phyloP scores from a whole-genome alignment of 257 asterid species.

The Solanum chmielewskii region DNA sequence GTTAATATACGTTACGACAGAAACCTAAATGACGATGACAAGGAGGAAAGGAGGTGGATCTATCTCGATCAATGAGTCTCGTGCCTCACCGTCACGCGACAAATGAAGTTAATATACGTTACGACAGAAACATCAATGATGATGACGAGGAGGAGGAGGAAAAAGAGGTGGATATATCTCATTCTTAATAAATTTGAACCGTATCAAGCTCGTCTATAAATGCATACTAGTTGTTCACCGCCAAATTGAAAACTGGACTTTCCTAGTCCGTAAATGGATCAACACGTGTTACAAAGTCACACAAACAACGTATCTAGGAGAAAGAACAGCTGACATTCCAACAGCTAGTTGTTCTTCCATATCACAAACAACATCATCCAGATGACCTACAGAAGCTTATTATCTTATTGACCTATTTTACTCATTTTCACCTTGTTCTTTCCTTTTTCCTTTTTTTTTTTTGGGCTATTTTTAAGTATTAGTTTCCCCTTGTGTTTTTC shows the following conservation, averaged over 20 bases:
- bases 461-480: not conserved
- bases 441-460: not conserved
- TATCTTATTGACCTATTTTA: not conserved
- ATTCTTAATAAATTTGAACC: not conserved
- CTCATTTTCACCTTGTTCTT: not conserved
- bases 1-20: not conserved
- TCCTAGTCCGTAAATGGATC: not conserved
- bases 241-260: not conserved
- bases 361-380: not conserved
- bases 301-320: not conserved
- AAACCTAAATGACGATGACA: not conserved
- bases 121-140: not conserved
- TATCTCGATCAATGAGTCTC: not conserved
- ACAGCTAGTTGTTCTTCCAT: not conserved
- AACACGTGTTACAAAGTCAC: not conserved
- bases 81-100: not conserved
- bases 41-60: not conserved
- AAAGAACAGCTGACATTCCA: not conserved
- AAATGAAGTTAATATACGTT: not conserved
- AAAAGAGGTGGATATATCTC: not conserved
- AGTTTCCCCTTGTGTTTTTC: not conserved
- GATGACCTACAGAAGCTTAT: not conserved
- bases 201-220: not conserved
- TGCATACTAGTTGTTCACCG: not conserved
- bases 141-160: not conserved